These are phyloP conservation scores for Sesbania bispinosa DNA, from an alignment of 306 rosid genomes.

Conservation along the genomic window DNA sequence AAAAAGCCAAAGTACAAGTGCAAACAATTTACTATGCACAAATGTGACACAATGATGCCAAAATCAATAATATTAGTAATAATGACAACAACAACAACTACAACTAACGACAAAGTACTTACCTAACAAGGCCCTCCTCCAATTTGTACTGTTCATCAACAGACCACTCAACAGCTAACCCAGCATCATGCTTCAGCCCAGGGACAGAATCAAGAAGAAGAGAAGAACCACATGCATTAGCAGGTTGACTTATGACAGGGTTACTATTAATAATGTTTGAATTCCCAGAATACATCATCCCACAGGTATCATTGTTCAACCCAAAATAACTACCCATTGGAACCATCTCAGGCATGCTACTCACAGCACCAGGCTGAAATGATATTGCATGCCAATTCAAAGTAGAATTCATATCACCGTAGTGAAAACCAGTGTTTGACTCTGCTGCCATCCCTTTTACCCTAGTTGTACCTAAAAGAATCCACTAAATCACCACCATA, in stretches of 20 bases:
- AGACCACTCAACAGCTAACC: constrained; percentile 97
- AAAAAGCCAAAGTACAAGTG: constrained; percentile 6
- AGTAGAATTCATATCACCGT: constrained; percentile 53
- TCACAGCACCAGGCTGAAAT: constrained; percentile 75
- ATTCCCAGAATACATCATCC: constrained; percentile 65
- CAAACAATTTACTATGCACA: constrained; percentile 8
- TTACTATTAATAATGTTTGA: constrained; percentile 48
- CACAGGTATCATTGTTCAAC: constrained; percentile 42
- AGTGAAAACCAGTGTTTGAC: constrained; percentile 73
- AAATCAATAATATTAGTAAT: not conserved
- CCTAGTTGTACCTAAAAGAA: constrained; percentile 21
- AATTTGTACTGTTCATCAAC: constrained; percentile 81
- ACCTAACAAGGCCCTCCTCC: constrained; percentile 83
- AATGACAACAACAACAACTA: not conserved
- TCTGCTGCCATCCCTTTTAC: constrained; percentile 61
- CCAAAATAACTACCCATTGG: constrained; percentile 70
- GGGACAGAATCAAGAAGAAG: constrained; percentile 81
- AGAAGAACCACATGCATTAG: constrained; percentile 52
- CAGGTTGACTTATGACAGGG: constrained; percentile 60
- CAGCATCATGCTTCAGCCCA: constrained; percentile 87
- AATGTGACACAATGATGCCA: not conserved
- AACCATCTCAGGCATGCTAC: constrained; percentile 76
- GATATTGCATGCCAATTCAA: constrained; percentile 78
- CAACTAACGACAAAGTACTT: constrained; percentile 41
- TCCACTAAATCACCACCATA: constrained; percentile 39